phyloP scores from a whole-genome alignment of 2,329 filamentous ascomycete genomes.

The Colletotrichum sidae region DNA sequence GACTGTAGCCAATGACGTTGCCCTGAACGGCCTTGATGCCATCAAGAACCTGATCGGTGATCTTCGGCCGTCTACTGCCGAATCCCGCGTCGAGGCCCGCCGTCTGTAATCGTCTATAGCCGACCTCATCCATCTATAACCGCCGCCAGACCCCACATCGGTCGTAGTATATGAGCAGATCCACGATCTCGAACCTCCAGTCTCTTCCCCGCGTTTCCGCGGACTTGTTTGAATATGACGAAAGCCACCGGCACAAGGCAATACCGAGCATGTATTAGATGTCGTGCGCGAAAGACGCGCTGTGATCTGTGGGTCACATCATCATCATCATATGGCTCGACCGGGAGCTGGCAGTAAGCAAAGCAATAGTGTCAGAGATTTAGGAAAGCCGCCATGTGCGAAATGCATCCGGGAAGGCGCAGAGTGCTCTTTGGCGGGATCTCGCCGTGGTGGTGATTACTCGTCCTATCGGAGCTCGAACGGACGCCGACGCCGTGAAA shows the following conservation, averaged over 20 bases:
- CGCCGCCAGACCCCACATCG: neutral
- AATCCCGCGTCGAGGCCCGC: constrained; percentile 9
- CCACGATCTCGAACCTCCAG: too few relatives aligned
- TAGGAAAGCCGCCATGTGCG: constrained; percentile 8
- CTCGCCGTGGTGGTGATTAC: constrained; percentile 12
- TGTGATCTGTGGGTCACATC: too few relatives aligned
- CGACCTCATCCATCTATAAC: constrained; percentile 19
- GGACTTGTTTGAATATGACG: too few relatives aligned
- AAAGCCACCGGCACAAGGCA: too few relatives aligned
- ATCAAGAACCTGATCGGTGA: neutral
- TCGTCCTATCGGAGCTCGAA: neutral
- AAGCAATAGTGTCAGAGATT: constrained; percentile 7
- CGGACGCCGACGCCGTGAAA: constrained; percentile 1
- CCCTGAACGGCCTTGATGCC: too few relatives aligned
- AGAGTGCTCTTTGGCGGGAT: constrained; percentile 16
- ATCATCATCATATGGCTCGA: too few relatives aligned
- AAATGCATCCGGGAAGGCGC: constrained; percentile 11
- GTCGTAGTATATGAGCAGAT: too few relatives aligned
- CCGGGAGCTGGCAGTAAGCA: neutral
- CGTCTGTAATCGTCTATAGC: constrained; percentile 24
- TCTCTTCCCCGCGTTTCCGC: too few relatives aligned
- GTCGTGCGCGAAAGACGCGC: too few relatives aligned
- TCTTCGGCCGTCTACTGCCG: constrained; percentile 17
- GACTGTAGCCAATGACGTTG: too few relatives aligned
- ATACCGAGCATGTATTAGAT: too few relatives aligned